Percentiles rank a stretch among this genome's conserved stretches.
These are phyloP conservation scores for Fusarium floridanum DNA, from an alignment of 2,329 filamentous ascomycete genomes.

Conservation along the genomic window DNA sequence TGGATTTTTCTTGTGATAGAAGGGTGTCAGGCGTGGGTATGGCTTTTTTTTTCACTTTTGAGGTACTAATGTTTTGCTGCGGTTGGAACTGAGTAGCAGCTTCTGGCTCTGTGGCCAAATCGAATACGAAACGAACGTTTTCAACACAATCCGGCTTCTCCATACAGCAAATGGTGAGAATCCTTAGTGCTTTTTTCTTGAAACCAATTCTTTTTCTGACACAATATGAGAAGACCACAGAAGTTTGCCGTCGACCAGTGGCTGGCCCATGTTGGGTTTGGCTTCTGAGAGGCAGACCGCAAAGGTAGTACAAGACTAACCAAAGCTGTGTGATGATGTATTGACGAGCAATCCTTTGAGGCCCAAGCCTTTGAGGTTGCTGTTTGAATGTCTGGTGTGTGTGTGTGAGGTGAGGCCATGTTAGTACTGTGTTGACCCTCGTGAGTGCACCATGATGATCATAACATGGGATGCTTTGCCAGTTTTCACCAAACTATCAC, in stretches of 20 bases:
- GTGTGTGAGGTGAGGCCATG: background rate
- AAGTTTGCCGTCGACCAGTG: conserved; percentile 21
- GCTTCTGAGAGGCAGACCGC: background rate
- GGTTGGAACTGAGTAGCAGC: conserved; percentile 19
- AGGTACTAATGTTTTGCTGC: conserved; percentile 30
- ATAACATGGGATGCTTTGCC: background rate
- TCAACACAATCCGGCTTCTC: background rate
- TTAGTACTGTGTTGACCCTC: background rate
- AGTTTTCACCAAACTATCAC: background rate
- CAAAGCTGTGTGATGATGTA: background rate
- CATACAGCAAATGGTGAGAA: conserved; percentile 38
- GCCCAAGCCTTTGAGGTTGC: background rate
- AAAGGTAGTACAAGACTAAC: conserved; percentile 18
- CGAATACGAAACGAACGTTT: conserved; percentile 27
- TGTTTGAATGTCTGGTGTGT: background rate
- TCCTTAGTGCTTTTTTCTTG: conserved; percentile 28
- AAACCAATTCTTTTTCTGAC: conserved; percentile 34
- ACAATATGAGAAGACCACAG: conserved; percentile 27
- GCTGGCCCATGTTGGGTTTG: background rate
- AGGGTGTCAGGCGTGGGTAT: conserved; percentile 11
- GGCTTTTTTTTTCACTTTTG: conserved; percentile 8
- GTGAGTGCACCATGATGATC: background rate
- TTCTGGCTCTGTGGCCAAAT: conserved; percentile 24
- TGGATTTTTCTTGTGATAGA: background rate
- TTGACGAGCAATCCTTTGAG: background rate